Percentiles rank a stretch among this genome's conserved stretches.
These are phyloP conservation scores for Rusavskia elegans DNA, from an alignment of 495 filamentous ascomycete genomes.

Conservation along the genomic window DNA sequence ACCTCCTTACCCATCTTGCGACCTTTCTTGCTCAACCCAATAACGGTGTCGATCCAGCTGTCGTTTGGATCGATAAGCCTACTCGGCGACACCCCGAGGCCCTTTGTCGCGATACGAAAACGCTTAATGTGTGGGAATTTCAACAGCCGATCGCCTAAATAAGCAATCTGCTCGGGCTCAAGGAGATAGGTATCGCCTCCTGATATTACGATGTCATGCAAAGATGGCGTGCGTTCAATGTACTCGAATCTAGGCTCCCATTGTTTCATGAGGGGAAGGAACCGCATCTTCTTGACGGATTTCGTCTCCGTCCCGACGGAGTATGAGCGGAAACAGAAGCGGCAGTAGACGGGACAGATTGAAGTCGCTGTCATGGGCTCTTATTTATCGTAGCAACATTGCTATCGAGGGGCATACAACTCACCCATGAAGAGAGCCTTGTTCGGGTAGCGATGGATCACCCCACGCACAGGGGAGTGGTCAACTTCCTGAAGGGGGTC, in stretches of 20 bases:
- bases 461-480: slow-evolving; percentile 29
- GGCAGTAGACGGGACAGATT: too few species aligned
- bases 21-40: slow-evolving; percentile 30
- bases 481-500: slow-evolving; percentile 20
- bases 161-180: too few species aligned
- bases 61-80: slow-evolving; percentile 33
- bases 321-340: slow-evolving; percentile 26
- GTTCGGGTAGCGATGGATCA: slow-evolving; percentile 43
- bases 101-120: slow-evolving; percentile 41
- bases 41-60: slow-evolving; percentile 32
- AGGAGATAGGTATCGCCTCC: too few species aligned
- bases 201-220: slow-evolving; percentile 10
- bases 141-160: too few species aligned
- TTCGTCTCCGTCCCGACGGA: slow-evolving; percentile 35
- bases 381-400: too few species aligned
- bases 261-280: slow-evolving; percentile 23
- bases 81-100: slow-evolving; percentile 33
- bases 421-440: slow-evolving; percentile 42
- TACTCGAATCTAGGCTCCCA: slow-evolving; percentile 34
- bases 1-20: slow-evolving; percentile 36
- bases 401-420: slow-evolving; percentile 2
- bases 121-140: slow-evolving; percentile 3
- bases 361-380: too few species aligned
- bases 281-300: slow-evolving; percentile 28
- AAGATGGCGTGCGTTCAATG: slow-evolving; percentile 27